Conservation (phyloP, 1,139 yeast species). For the Hemisphaericaspora subhashii region DNA sequence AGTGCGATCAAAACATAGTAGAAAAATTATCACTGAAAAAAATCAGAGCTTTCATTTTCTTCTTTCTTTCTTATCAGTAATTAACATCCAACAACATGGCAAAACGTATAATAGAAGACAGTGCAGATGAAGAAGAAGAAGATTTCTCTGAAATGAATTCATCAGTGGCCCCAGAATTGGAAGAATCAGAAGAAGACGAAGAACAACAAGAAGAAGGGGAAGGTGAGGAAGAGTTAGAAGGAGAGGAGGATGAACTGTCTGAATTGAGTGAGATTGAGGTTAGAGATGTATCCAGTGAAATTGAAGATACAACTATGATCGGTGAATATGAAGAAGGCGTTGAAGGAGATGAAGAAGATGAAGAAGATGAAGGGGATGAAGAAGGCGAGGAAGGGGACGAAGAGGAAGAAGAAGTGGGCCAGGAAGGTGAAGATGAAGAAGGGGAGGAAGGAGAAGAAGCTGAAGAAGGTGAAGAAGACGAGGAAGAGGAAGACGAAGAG, state of each 20-base stretch:
- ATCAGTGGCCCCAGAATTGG: conserved; percentile 12
- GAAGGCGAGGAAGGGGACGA: conserved; percentile 15
- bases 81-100: conserved; percentile 18
- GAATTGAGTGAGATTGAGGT: conserved; percentile 12
- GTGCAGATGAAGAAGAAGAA: too few relatives aligned
- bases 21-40: too few relatives aligned
- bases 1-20: too few relatives aligned
- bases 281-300: background rate
- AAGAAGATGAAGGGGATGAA: conserved; percentile 16
- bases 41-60: too few relatives aligned
- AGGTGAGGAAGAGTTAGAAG: conserved; percentile 6
- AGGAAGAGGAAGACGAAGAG: conserved; percentile 20
- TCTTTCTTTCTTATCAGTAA: too few relatives aligned
- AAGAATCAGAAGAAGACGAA: conserved; percentile 14
- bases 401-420: conserved; percentile 17
- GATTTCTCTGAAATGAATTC: conserved; percentile 10
- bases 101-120: conserved; percentile 8
- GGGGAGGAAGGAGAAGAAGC: conserved; percentile 15
- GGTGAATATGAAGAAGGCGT: conserved; percentile 7
- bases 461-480: conserved; percentile 16
- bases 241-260: conserved; percentile 13
- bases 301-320: background rate
- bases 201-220: conserved; percentile 3
- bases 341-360: conserved; percentile 14
- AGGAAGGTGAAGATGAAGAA: conserved; percentile 11